Evolutionary conservation across 805 yeast genomes (phyloP), one percentile per base, ranked within the genome.

Genomic region (Kodamaea neixiangensis): DNA sequence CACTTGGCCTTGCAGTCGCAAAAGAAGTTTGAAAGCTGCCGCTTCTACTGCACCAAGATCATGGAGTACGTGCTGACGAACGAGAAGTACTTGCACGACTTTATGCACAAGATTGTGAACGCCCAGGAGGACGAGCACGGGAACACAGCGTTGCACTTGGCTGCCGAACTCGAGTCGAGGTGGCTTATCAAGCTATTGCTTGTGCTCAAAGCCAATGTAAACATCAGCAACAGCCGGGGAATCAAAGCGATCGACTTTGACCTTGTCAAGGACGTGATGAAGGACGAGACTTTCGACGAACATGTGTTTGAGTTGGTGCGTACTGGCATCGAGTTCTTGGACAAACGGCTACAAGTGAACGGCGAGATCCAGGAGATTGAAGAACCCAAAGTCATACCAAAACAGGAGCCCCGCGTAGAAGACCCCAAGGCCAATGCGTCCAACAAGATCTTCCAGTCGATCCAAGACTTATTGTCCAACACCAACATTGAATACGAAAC

Each of bases 161-260:
- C 79, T 2, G 72, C 69, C 9, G 78, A 74, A 52, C 54, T 58
- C 47, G 76, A 71, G 35, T 60, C 65, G 13, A 62, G 59, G 50
- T 74, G 78, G 78, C 64, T 72, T 44, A 60, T 73, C 31, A 67
- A 63, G 34, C 37, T 74, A 2, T 62, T 74, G 17, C 51, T 73
- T 19, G 67, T 62, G 46, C 62, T 74, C 17, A 63, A 62, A 14
- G 77, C 78, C 0, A 73, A 92, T 63, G 82, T 88, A 4, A 76
- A 77, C 31, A 77, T 89, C 44, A 81, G 89, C 4, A 94, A 94
- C 65, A 86, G 88, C 46, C 87, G 93, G 3, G 97, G 97, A 0
- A 77, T 93, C 31, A 82, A 87, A 54, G 96, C 98, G 3, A 70
- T 77, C 11, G 98, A 94, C 69, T 93, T 88, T 69, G 96, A 96